Base-by-base conservation (phyloP, 176 grass and related monocot species). In the Puccinellia tenuiflora region DNA sequence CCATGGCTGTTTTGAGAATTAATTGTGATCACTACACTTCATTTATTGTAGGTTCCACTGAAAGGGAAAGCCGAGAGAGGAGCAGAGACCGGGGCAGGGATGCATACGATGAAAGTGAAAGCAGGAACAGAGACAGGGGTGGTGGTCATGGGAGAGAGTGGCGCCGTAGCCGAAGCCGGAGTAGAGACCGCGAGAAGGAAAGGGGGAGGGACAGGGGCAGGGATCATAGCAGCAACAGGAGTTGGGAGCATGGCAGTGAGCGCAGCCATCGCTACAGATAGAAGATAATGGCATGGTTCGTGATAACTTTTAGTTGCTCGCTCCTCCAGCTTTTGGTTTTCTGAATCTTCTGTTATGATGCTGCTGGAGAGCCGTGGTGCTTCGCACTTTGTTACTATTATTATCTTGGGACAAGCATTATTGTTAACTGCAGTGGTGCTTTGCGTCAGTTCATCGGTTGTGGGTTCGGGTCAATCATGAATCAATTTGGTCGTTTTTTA, bases 101-200 rank as follows among this genome's bases (percentile, higher is more conserved):
- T 0, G 10, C 69, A 28, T 67, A 86, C 1, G 62, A 88, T 35
- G 90, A 90, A 43, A 81, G 80, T 34, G 91, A 86, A 14, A 86
- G 81, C 64, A 92, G 33, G 62, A 92, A 71, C 57, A 84, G 76
- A 50, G 90, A 90, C 25, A 94, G 94, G 75, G 79, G 82, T 69
- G 33, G 33, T 34, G 77, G 67, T 16, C 88, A 83, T 43, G 85
- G 78, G n/a, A 89, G 81, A 76, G 84, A 89, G 46, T 68, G 84
- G 22, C 87, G 61, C 50, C 76, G 92, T 17, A 89, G 86, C 79
- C 48, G 79, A 55, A 93, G 91, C 75, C 79, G 80, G 50, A 90
- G 90, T 31, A 80, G 90, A 42, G 90, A 90, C 20, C 88, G 82
- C 0, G 88, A 92, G 77, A 92, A 68, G 68, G 90, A 92, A 80